Evolutionary conservation across 2,329 filamentous ascomycete species (phyloP).

Genomic region (Trichoderma koningii): DNA sequence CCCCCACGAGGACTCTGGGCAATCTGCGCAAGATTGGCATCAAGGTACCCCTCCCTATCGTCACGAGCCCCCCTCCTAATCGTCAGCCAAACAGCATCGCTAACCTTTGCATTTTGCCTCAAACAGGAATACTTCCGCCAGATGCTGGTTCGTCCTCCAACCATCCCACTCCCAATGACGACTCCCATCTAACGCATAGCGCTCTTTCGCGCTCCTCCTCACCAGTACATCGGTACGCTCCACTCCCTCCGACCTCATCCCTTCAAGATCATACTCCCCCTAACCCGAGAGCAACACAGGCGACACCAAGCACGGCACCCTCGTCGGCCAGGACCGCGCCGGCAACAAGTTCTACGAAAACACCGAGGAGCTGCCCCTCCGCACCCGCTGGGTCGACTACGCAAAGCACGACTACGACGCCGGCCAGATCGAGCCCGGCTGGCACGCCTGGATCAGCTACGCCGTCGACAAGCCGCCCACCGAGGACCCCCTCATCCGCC

Average conservation of each 20-base stretch:
- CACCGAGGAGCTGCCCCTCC: conserved; percentile 88
- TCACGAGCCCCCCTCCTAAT: background rate
- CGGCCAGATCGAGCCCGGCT: conserved; percentile 88
- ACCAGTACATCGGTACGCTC: conserved; percentile 59
- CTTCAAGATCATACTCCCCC: background rate
- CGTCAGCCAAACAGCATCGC: background rate
- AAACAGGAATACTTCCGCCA: conserved; percentile 89
- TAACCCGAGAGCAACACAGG: conserved; percentile 51
- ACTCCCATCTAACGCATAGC: conserved; percentile 31
- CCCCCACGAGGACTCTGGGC: conserved; percentile 78
- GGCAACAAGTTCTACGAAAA: conserved; percentile 99
- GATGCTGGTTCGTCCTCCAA: conserved; percentile 65
- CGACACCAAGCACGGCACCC: conserved; percentile 91
- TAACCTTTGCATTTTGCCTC: conserved; percentile 25
- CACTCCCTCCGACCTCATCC: no score
- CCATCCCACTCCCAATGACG: conserved; percentile 29
- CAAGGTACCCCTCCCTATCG: conserved; percentile 61
- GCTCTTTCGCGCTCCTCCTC: conserved; percentile 24
- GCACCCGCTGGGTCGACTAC: conserved; percentile 97
- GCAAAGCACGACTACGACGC: conserved; percentile 82
- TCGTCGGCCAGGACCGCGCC: conserved; percentile 82
- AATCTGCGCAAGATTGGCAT: conserved; percentile 86
- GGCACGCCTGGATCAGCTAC: conserved; percentile 98
- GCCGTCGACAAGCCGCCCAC: conserved; percentile 82
- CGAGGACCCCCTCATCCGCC: conserved; percentile 70